These are phyloP conservation scores for Condylostoma magnum DNA, from an alignment of 169 alveolate genomes.

Conservation along the genomic window DNA sequence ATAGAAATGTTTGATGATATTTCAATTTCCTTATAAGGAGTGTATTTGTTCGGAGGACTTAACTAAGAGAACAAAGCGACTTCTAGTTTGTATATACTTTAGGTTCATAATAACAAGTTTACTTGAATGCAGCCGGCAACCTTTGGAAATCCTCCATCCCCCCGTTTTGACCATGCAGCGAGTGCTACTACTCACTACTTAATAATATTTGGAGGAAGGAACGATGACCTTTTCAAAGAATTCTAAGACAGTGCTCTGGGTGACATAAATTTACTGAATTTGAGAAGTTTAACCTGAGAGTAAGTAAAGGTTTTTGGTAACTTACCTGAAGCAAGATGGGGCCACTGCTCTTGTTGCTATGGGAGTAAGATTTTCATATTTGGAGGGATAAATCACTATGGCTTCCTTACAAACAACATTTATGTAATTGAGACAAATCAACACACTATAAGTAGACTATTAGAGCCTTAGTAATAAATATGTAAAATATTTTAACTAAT, in stretches of 20 bases:
- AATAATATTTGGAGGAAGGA: slow-evolving; percentile 26
- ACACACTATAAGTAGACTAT: no score
- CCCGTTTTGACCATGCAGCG: slow-evolving; percentile 6
- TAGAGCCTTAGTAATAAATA: no score
- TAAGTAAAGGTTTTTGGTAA: neutral
- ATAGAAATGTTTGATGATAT: no score
- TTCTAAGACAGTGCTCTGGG: neutral
- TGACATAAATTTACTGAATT: neutral
- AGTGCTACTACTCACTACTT: neutral
- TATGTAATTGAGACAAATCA: no score
- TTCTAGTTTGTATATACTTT: neutral
- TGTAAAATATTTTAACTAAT: no score
- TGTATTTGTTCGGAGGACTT: slow-evolving; percentile 26
- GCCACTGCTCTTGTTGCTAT: neutral
- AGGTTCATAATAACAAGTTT: neutral
- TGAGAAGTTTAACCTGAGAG: slow-evolving; percentile 1
- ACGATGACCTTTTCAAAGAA: neutral
- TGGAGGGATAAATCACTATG: slow-evolving; percentile 12
- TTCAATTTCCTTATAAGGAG: no score
- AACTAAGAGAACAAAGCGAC: neutral
- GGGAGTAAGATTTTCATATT: neutral
- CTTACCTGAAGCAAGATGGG: slow-evolving; percentile 26
- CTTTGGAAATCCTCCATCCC: neutral
- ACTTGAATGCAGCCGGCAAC: neutral
- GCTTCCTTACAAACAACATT: neutral